Evolutionary conservation across 495 filamentous ascomycete genomes (phyloP), one percentile per base, ranked within the genome.

Genomic region (Physcia stellaris): DNA sequence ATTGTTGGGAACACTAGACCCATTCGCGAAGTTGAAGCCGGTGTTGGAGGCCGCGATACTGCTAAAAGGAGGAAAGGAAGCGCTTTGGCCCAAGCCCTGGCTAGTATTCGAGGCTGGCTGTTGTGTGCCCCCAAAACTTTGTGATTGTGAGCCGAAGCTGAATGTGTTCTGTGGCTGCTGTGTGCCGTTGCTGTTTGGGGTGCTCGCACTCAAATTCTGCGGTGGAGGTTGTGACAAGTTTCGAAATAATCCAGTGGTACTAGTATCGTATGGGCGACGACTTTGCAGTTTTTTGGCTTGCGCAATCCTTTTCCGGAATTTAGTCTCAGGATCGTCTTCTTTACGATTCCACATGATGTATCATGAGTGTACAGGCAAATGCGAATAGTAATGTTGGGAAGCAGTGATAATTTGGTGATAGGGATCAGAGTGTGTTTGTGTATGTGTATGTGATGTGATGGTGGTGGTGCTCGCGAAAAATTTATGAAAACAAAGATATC

Each of bases 121-220:
- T 15, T 51, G 11, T 56, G 46, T 24, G 59, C 53, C 20, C 57
- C 60, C n/a, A 26, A 67, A 67, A 35, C 60, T 66, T 37, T 66
- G 61, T 18, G 61, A 64, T 39, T 29, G 19, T 37, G 67, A 63
- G 18, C 65, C 63, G 39, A 69, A 69, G 32, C 40, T 36, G 40
- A 68, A 67, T 11, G 57, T 57, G 31, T 49, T 54, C 4, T 62
- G 54, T 18, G 41, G 39, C 39, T 57, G 60, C 24, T 51, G 35
- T 16, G 56, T 40, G 45, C 15, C 35, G 33, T 17, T 34, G 28
- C n/a, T n/a, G n/a, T n/a, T n/a, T n/a, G 35, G 15, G 18, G 19
- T 23, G 1, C n/a, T 40, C 13, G 37, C n/a, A n/a, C n/a, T n/a
- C n/a, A n/a, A n/a, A n/a, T n/a, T n/a, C n/a, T n/a, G n/a, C n/a